Evolutionary conservation across 2,329 filamentous ascomycete genomes (phyloP).

Genomic region (Boeremia lycopersici): DNA sequence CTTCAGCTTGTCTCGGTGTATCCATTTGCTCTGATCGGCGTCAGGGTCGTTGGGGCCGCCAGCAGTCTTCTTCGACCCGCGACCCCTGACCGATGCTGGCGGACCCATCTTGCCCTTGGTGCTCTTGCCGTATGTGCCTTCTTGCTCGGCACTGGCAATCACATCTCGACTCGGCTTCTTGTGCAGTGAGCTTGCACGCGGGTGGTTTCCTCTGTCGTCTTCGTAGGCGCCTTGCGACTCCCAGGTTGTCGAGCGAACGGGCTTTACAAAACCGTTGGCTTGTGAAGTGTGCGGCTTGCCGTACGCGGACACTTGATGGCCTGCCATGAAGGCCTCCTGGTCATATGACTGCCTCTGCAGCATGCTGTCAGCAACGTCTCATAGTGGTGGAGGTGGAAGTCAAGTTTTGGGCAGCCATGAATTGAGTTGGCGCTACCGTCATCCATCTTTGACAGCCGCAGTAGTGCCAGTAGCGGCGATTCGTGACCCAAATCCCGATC

Average conservation of each 20-base stretch:
- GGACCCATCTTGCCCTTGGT: slow-evolving; percentile 25
- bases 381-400: not conserved
- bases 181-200: slow-evolving; percentile 43
- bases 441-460: slow-evolving; percentile 27
- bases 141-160: slow-evolving; percentile 51
- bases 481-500: not conserved
- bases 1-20: slow-evolving; percentile 82
- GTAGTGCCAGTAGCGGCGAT: slow-evolving; percentile 27
- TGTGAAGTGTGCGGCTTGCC: slow-evolving; percentile 41
- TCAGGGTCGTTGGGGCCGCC: slow-evolving; percentile 27
- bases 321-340: slow-evolving; percentile 45
- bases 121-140: slow-evolving; percentile 53
- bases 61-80: slow-evolving; percentile 37
- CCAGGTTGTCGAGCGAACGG: slow-evolving; percentile 37
- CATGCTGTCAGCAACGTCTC: slow-evolving; percentile 28
- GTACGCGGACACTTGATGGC: slow-evolving; percentile 37
- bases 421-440: slow-evolving; percentile 28
- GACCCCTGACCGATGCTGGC: slow-evolving; percentile 12
- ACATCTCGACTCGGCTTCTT: slow-evolving; percentile 51
- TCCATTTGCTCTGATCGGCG: slow-evolving; percentile 75
- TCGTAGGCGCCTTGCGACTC: slow-evolving; percentile 39
- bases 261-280: slow-evolving; percentile 42
- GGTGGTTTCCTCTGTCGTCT: slow-evolving; percentile 35
- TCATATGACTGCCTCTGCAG: slow-evolving; percentile 38
- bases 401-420: slow-evolving; percentile 3